Conservation (phyloP, 1,284 basidiomycete genomes). For the Lentinus polychrous region DNA sequence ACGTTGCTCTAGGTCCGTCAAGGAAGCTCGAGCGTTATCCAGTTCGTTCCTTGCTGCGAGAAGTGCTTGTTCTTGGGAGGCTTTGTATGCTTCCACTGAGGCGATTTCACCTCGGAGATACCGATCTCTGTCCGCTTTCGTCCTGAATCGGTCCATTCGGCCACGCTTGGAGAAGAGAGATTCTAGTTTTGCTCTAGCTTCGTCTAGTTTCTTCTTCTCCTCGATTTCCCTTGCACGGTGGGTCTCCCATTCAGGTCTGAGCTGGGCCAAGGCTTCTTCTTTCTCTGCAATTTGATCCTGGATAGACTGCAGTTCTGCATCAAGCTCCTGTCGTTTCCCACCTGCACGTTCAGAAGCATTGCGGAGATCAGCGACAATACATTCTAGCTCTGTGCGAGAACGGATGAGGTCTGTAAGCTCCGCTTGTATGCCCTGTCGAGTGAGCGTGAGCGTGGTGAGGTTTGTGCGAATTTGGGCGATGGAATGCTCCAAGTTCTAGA, state of each 20-base stretch:
- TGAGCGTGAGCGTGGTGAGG: conserved; percentile 62
- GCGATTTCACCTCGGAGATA: conserved; percentile 73
- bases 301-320: conserved; percentile 59
- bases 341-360: conserved; percentile 55
- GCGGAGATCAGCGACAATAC: conserved; percentile 76
- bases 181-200: conserved; percentile 60
- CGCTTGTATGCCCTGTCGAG: conserved; percentile 65
- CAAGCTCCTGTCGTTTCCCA: conserved; percentile 57
- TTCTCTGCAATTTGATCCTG: conserved; percentile 57
- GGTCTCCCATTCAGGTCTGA: conserved; percentile 65
- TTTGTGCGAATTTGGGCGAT: conserved; percentile 68
- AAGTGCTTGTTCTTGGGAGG: conserved; percentile 44
- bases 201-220: conserved; percentile 71
- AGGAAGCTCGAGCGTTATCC: conserved; percentile 35
- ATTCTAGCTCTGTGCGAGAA: conserved; percentile 74
- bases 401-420: conserved; percentile 80
- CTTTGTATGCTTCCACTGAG: conserved; percentile 54
- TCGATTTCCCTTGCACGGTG: conserved; percentile 49
- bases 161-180: conserved; percentile 86
- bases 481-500: conserved; percentile 65
- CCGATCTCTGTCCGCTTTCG: conserved; percentile 74
- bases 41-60: conserved; percentile 42
- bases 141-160: conserved; percentile 79
- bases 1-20: conserved; percentile 52
- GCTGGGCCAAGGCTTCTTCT: conserved; percentile 51